A percentile compares a stretch with the other conserved stretches of the same genome.
These are phyloP conservation scores for Anthracocystis walkeri DNA, from an alignment of 1,284 basidiomycete species.

Conservation along the genomic window DNA sequence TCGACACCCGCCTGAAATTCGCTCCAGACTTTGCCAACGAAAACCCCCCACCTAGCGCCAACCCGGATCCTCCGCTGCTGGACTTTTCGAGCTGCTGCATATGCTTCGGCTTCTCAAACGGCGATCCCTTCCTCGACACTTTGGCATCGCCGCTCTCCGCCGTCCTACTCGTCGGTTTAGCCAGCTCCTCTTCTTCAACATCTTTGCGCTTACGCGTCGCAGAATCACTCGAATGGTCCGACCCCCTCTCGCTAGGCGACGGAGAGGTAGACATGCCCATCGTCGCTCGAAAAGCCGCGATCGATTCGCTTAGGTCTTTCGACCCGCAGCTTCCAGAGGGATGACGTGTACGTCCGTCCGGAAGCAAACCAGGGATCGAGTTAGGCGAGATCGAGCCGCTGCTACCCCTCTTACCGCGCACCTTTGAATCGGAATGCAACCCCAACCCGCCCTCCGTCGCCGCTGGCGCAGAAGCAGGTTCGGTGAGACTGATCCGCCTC, in stretches of 20 bases:
- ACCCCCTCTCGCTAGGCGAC: slow-evolving; percentile 28
- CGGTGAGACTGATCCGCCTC: slow-evolving; percentile 26
- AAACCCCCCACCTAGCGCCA: slow-evolving; percentile 49
- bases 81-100: slow-evolving; percentile 37
- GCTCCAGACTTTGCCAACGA: slow-evolving; percentile 46
- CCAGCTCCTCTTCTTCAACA: slow-evolving; percentile 14
- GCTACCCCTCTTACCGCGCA: slow-evolving; percentile 19
- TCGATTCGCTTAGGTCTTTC: slow-evolving; percentile 38
- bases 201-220: slow-evolving; percentile 42
- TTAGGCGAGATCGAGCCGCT: slow-evolving; percentile 26
- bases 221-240: slow-evolving; percentile 17
- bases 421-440: slow-evolving; percentile 8
- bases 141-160: slow-evolving; percentile 22
- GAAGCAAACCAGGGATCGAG: slow-evolving; percentile 39
- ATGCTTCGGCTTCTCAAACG: slow-evolving; percentile 35
- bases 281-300: slow-evolving; percentile 41
- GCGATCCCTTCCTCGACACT: slow-evolving; percentile 23
- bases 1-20: slow-evolving; percentile 23
- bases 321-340: slow-evolving; percentile 46
- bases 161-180: slow-evolving; percentile 35
- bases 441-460: slow-evolving; percentile 19
- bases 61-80: slow-evolving; percentile 21
- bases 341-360: slow-evolving; percentile 52
- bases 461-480: slow-evolving; percentile 16
- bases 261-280: slow-evolving; percentile 50